Base-by-base conservation (phyloP, 1,284 basidiomycete species). In the Rhodotorula sp. region DNA sequence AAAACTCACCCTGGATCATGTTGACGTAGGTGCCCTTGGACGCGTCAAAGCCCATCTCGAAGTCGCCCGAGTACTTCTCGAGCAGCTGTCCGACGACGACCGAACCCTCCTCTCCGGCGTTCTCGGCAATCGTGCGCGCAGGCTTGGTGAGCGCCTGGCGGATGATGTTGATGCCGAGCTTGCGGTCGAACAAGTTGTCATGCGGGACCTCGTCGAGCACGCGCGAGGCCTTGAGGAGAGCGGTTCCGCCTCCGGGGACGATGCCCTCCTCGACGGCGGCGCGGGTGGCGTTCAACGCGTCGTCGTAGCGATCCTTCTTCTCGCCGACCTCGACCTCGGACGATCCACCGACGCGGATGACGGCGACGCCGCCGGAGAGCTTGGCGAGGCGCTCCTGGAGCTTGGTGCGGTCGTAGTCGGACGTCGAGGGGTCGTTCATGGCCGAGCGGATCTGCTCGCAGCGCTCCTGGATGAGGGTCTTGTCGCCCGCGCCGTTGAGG, bases 271-370 rank as follows among this genome's bases (percentile, higher is more conserved):
- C 95, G 61, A 99, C 95, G 60, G 95, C 95, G 53, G 95, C 95
- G 67, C 95, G 90, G 9, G 95, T 98, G 26, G 94, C 94, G 81
- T 96, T 96, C 68, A 98, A 86, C 10, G 95, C 95, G 80, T 99
- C 95, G 78, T 99, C 95, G 81, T 96, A 98, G 62, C 94, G 86
- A 82, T 98, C 95, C 88, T 98, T 98, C 91, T 98, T 98, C 86
- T 99, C 95, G 24, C 94, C 87, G 73, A 98, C 95, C 83, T 98
- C 95, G 68, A 98, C 94, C 82, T 98, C 95, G 71, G 86, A 89
- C 59, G 88, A 84, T 55, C 95, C 95, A 70, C 95, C 95, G 75
- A 98, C 95, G 83, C 92, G 94, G 87, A 98, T 97, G 81, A 98
- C 94, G 40, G 94, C 95, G 63, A 98, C 94, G 84, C 95, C 94